phyloP scores from a whole-genome alignment of 805 yeast genomes.

The Zygosaccharomyces kombuchaensis region DNA sequence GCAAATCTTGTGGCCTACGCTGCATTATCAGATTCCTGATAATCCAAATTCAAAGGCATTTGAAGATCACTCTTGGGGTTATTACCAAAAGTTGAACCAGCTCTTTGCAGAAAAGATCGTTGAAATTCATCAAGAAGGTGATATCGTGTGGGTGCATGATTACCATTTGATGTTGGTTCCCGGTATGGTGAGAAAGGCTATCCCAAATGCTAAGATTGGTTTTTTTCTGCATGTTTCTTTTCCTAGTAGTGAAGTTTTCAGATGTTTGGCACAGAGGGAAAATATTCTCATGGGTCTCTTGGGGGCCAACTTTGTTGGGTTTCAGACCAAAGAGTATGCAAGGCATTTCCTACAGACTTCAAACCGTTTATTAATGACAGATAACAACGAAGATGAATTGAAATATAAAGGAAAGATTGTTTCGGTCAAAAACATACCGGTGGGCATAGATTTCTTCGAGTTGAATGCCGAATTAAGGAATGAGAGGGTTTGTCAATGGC shows the following conservation, averaged over 20 bases:
- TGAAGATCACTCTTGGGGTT: slow-evolving; percentile 92
- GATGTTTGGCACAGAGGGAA: slow-evolving; percentile 87
- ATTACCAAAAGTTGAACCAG: slow-evolving; percentile 72
- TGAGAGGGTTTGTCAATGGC: slow-evolving; percentile 59
- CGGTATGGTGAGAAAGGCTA: slow-evolving; percentile 63
- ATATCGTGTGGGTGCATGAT: slow-evolving; percentile 89
- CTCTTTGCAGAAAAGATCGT: slow-evolving; percentile 73
- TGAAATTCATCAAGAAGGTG: slow-evolving; percentile 63
- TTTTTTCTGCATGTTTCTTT: slow-evolving; percentile 90
- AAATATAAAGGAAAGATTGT: slow-evolving; percentile 56
- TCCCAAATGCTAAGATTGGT: slow-evolving; percentile 85
- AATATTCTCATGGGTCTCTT: slow-evolving; percentile 73
- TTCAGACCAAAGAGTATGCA: slow-evolving; percentile 90
- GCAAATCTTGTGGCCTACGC: slow-evolving; percentile 93
- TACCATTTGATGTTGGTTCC: slow-evolving; percentile 89
- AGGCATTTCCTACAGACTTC: slow-evolving; percentile 92
- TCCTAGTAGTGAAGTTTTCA: slow-evolving; percentile 91
- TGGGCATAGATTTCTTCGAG: slow-evolving; percentile 71
- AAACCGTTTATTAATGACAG: slow-evolving; percentile 76
- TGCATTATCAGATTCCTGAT: slow-evolving; percentile 92
- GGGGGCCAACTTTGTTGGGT: slow-evolving; percentile 83
- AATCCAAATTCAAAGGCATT: slow-evolving; percentile 90
- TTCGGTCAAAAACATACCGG: slow-evolving; percentile 57
- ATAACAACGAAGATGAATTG: slow-evolving; percentile 60
- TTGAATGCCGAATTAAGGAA: slow-evolving; percentile 45